Evolutionary conservation across 371 early-diverging fungal species (phyloP).

Genomic region (Synchytrium microbalum): DNA sequence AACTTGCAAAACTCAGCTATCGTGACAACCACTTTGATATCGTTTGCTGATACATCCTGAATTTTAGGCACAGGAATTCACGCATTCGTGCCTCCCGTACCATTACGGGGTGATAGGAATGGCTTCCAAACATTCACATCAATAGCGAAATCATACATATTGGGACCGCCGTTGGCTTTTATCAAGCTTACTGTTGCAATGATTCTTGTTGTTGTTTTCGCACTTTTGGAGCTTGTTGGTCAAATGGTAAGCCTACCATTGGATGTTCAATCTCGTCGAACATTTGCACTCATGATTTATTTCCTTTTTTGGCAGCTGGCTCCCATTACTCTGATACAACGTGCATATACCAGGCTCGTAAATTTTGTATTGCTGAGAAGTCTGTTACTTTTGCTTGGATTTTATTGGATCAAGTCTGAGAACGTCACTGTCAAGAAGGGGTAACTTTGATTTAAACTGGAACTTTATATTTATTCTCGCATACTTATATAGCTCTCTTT

Average conservation of each 20-base stretch:
- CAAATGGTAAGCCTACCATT: conserved; percentile 17
- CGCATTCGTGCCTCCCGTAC: conserved; percentile 74
- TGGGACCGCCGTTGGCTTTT: conserved; percentile 35
- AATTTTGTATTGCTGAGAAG: conserved; percentile 9
- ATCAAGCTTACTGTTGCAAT: conserved; percentile 26
- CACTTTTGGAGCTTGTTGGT: conserved; percentile 13
- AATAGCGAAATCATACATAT: conserved; percentile 20
- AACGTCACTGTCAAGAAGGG: conserved; percentile 9
- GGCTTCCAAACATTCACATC: not conserved
- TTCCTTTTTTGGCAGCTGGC: too few species aligned
- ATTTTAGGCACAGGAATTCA: conserved; percentile 71
- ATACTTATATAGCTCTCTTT: too few species aligned
- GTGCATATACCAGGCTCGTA: conserved; percentile 6
- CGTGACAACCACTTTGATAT: not conserved
- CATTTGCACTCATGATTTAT: too few species aligned
- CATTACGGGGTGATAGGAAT: conserved; percentile 10
- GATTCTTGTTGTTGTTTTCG: conserved; percentile 12
- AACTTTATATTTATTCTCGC: not conserved
- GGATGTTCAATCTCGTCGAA: conserved; percentile 6
- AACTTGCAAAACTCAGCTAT: too few species aligned
- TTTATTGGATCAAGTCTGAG: conserved; percentile 13
- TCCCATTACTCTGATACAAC: conserved; percentile 7
- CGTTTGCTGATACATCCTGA: not conserved
- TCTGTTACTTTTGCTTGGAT: conserved; percentile 15
- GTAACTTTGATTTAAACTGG: not conserved